A percentile compares a stretch with the other conserved stretches of the same genome.
Conservation (phyloP, 2,329 filamentous ascomycete genomes). For the Zalaria sp. region DNA sequence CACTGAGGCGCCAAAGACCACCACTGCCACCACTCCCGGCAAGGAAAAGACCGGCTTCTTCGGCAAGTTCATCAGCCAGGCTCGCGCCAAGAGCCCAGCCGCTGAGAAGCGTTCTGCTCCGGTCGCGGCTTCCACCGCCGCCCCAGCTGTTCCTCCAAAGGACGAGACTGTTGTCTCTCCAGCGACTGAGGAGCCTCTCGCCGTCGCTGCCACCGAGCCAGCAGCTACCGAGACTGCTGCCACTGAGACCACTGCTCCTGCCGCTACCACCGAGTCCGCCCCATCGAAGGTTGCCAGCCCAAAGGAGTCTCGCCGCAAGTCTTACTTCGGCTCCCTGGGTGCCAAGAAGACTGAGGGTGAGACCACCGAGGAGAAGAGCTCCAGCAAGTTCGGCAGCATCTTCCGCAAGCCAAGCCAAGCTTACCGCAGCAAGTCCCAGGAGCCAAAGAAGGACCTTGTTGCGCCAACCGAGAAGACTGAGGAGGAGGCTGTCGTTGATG, state of each 20-base stretch:
- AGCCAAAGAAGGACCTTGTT: conserved; percentile 18
- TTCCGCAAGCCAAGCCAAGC: conserved; percentile 28
- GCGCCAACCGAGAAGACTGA: conserved; percentile 19
- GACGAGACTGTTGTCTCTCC: conserved; percentile 38
- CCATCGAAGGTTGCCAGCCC: conserved; percentile 5
- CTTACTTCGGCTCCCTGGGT: conserved; percentile 9
- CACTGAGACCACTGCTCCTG: conserved; percentile 4
- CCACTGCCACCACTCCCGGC: conserved; percentile 5
- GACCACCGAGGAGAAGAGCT: conserved; percentile 11
- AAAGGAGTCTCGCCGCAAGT: conserved; percentile 10
- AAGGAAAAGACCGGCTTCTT: conserved; percentile 9
- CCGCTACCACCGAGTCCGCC: conserved; percentile 3
- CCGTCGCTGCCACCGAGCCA: conserved; percentile 11
- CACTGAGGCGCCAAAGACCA: conserved; percentile 3
- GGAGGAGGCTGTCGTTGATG: conserved; percentile 9
- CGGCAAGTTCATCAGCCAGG: conserved; percentile 7
- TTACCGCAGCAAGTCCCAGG: conserved; percentile 15
- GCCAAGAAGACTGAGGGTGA: conserved; percentile 12
- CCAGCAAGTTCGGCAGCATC: conserved; percentile 15
- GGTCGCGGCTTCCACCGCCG: conserved; percentile 4
- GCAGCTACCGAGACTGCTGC: conserved; percentile 6
- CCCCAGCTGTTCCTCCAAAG: conserved; percentile 9
- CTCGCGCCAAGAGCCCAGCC: conserved; percentile 8
- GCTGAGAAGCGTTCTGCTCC: conserved; percentile 3
- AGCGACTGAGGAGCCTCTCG: conserved; percentile 5